A percentile compares a stretch with the other conserved stretches of the same genome.
These are phyloP conservation scores for Cryphonectria radicalis DNA, from an alignment of 2,329 filamentous ascomycete genomes.

Conservation along the genomic window DNA sequence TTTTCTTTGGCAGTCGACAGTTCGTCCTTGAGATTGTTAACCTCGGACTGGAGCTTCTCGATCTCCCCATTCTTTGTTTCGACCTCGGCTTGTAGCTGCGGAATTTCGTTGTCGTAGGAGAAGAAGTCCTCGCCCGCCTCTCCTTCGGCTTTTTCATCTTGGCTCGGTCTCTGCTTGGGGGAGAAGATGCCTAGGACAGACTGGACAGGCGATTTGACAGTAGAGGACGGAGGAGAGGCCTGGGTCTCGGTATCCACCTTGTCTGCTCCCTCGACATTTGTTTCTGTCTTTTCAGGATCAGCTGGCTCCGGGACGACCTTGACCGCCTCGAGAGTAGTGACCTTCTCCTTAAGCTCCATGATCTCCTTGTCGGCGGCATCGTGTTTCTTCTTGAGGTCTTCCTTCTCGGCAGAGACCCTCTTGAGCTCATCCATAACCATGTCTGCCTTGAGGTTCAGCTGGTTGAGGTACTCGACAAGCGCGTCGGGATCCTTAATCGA, in stretches of 20 bases:
- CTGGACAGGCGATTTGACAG: constrained; percentile 51
- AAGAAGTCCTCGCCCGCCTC: constrained; percentile 74
- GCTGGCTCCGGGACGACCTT: constrained; percentile 35
- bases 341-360: constrained; percentile 53
- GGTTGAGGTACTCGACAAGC: constrained; percentile 86
- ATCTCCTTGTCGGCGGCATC: constrained; percentile 55
- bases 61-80: constrained; percentile 73
- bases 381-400: constrained; percentile 76
- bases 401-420: constrained; percentile 79
- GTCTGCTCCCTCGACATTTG: constrained; percentile 29
- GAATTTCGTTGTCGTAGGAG: constrained; percentile 87
- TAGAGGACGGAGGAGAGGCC: constrained; percentile 35
- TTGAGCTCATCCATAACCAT: constrained; percentile 96
- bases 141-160: constrained; percentile 40
- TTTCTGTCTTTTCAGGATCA: constrained; percentile 39
- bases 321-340: constrained; percentile 50
- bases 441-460: constrained; percentile 82
- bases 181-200: constrained; percentile 56
- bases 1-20: constrained; percentile 74
- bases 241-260: constrained; percentile 34
- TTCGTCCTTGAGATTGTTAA: constrained; percentile 70
- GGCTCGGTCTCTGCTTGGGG: constrained; percentile 47
- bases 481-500: constrained; percentile 85
- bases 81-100: constrained; percentile 76
- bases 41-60: constrained; percentile 69